These are phyloP conservation scores for Tetramitus jugosus DNA, from an alignment of 208 protist species.

Conservation along the genomic window DNA sequence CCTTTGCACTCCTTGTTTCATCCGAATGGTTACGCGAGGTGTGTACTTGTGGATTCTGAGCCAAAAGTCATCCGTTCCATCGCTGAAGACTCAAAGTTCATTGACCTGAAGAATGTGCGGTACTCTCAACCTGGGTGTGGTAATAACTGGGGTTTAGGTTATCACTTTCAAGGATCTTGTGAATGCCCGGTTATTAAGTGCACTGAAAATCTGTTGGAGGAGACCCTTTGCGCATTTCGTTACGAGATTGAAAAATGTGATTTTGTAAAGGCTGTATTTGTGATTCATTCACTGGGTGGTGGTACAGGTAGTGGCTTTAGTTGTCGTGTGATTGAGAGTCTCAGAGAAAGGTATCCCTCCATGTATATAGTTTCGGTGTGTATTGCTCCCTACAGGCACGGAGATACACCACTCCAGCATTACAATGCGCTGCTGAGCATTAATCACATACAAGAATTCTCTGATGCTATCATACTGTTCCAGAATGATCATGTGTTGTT, in stretches of 20 bases:
- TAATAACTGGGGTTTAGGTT: constrained; percentile 80
- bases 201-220: constrained; percentile 26
- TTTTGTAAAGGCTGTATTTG: constrained; percentile 50
- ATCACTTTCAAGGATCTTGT: constrained; percentile 53
- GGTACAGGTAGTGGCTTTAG: constrained; percentile 76
- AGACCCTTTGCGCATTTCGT: constrained; percentile 58
- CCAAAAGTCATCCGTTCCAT: constrained; percentile 56
- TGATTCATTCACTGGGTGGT: constrained; percentile 69
- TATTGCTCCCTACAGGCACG: constrained; percentile 62
- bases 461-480: constrained; percentile 43
- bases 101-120: constrained; percentile 17
- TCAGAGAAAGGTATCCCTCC: constrained; percentile 53
- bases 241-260: constrained; percentile 59
- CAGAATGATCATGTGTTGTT: constrained; percentile 22
- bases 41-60: constrained; percentile 75
- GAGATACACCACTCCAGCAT: constrained; percentile 72
- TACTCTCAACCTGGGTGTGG: constrained; percentile 50
- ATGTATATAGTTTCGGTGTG: constrained; percentile 51
- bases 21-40: constrained; percentile 36
- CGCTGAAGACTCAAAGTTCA: constrained; percentile 24
- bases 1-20: background rate
- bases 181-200: background rate
- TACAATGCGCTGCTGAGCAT: constrained; percentile 64
- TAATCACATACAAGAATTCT: constrained; percentile 47
- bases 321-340: constrained; percentile 56